Evolutionary conservation across 1,284 basidiomycete genomes (phyloP), one percentile per base, ranked within the genome.

Genomic region (Vanrija humicola): DNA sequence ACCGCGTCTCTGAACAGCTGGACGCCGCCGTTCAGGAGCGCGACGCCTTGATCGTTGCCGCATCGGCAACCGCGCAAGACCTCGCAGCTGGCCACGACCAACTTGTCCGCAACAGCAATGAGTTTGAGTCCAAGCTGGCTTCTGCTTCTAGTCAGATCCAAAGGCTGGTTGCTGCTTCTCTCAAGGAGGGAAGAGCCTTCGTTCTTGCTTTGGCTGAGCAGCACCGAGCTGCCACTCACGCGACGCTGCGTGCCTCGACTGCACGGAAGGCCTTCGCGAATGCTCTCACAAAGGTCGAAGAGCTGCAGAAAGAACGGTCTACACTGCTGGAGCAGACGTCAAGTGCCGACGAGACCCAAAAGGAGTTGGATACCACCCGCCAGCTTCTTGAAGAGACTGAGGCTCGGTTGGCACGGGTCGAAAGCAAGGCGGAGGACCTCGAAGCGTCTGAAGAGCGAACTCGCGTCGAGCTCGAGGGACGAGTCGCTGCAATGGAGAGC

Each of bases 401-500:
- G 6, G 40, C 40, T 3, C 4, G 12, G 14, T 14, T 12, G 34
- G 12, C 12, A 1, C 7, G 3, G 12, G 34, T 12, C 5, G 34
- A 34, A 12, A 34, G 12, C 6, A 34, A 34, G 34, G 34, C 12
- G 34, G 34, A 34, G 2, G 34, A 34, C 10, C 34, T 34, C 14
- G 34, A 12, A 12, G 14, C 34, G 1, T 34, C 34, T 34, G 12
- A 34, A 14, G 34, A 34, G 12, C 34, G 34, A 5, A 34, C 34
- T 12, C 34, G 34, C 5, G 34, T 15, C 34, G 34, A 34, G 34
- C 34, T 68, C 67, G 46, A 66, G 42, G 7, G 66, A 68, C 14
- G 69, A 69, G 48, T 63, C 67, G 19, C 68, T 61, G 7, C 69
- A 61, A 43, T 69, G 67, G 34, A 34, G 34, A 34, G 34, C 34